These are phyloP conservation scores for Clavulina sp. DNA, from an alignment of 768 basidiomycete genomes.

Conservation along the genomic window DNA sequence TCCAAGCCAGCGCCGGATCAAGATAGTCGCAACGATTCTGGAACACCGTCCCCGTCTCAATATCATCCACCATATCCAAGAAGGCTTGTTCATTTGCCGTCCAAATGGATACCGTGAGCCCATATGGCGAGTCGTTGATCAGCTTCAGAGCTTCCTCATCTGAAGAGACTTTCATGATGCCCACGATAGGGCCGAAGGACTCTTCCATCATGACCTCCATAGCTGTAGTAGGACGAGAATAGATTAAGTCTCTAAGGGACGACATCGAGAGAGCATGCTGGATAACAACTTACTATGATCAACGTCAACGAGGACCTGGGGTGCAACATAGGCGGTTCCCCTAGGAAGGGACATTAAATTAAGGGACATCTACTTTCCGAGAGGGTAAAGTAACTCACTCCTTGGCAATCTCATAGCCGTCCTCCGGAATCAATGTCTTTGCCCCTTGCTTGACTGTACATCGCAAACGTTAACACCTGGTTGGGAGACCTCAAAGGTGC, in stretches of 20 bases:
- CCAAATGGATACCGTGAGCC: constrained; percentile 90
- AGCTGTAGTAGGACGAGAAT: constrained; percentile 24
- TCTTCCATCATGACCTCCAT: constrained; percentile 95
- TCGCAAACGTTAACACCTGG: neutral
- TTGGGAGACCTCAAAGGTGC: neutral
- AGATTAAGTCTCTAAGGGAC: neutral
- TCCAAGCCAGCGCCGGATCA: constrained; percentile 90
- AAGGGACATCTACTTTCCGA: neutral
- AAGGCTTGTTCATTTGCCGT: constrained; percentile 59
- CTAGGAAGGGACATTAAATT: constrained; percentile 20
- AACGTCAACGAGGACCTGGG: constrained; percentile 80
- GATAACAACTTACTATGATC: constrained; percentile 48
- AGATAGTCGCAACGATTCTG: constrained; percentile 82
- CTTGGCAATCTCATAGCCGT: constrained; percentile 48
- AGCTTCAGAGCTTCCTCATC: constrained; percentile 78
- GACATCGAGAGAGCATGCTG: neutral
- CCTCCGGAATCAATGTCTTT: constrained; percentile 49
- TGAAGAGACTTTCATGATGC: constrained; percentile 47
- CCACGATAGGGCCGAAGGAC: constrained; percentile 85
- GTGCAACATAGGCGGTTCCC: constrained; percentile 74
- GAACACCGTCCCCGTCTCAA: constrained; percentile 87
- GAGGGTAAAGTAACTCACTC: constrained; percentile 27
- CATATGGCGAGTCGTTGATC: constrained; percentile 95
- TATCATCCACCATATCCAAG: constrained; percentile 41
- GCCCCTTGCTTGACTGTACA: constrained; percentile 58